Evolutionary conservation across 2,329 filamentous ascomycete species (phyloP), one percentile per base, ranked within the genome.

Genomic region (Neocatenulostroma microsporum): DNA sequence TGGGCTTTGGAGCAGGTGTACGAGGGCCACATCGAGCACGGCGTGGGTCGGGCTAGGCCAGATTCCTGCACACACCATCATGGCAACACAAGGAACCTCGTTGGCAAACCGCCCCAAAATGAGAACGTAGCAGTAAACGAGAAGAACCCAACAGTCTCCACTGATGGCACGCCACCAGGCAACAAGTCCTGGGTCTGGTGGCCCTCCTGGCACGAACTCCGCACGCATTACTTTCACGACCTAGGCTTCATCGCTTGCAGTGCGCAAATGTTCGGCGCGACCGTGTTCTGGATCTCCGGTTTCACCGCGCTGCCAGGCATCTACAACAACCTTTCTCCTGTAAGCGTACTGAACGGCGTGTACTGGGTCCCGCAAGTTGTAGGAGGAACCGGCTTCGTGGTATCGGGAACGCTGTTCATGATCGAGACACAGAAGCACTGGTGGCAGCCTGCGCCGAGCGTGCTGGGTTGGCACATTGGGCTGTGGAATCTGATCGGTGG

Each of bases 1-100:
- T 84, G 78, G 78, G 79, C 78, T 0, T 48, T 83, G 1, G 72
- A 80, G 45, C 64, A 66, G 24, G 36, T 39, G 3, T 26, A 73
- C 27, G 33, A 45, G 4, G 38, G 35, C 3, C 30, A 43, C 26
- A 5, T 34, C n/a, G 32, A 33, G 23, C 40, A 39, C 30, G 32
- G 24, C 20, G 28, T 28, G 31, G 21, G 15, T 5, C 36, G 33
- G 18, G 39, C 48, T 14, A 34, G 42, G 21, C 18, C 30, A 7
- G 20, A 40, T 14, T 29, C 17, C 10, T 63, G 62, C 41, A 51
- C 47, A 10, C 61, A 64, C 36, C 59, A 63, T 37, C 61, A 63
- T 37, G 25, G 14, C 4, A 60, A 62, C 45, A 58, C 48, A 29
- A 41, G 44, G 4, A 59, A 56, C 30, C 41, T 61, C 5, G 47